phyloP scores from a whole-genome alignment of 2,329 filamentous ascomycete genomes.

The Neofusicoccum kwambonambiense region DNA sequence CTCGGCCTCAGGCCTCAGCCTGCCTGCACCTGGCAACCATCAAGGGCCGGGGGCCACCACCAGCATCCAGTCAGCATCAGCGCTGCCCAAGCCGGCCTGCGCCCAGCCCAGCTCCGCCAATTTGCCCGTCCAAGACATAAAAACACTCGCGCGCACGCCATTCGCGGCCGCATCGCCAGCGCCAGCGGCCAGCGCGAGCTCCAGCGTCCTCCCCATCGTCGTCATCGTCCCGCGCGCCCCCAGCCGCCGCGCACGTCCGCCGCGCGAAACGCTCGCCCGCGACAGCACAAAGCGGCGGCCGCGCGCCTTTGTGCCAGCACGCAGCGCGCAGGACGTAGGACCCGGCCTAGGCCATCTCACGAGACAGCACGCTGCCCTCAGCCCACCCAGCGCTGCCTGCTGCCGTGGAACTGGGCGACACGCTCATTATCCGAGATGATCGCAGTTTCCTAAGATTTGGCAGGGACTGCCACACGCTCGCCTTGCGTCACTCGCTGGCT shows the following conservation, averaged over 20 bases:
- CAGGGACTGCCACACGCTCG: not conserved
- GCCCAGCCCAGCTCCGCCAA: not conserved
- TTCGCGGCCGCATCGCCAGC: not conserved
- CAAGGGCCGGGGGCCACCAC: too few species aligned
- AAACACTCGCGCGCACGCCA: not conserved
- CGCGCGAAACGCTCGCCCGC: not conserved
- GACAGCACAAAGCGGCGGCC: slow-evolving; percentile 2
- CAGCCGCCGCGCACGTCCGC: not conserved
- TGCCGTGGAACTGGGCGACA: slow-evolving; percentile 1
- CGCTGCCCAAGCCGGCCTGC: not conserved
- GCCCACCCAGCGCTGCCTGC: not conserved
- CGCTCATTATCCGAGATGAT: not conserved
- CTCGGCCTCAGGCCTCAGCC: not conserved
- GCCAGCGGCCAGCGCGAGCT: not conserved
- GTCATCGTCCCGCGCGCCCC: not conserved
- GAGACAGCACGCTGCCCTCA: slow-evolving; percentile 12
- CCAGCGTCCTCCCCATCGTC: not conserved
- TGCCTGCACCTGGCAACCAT: too few species aligned
- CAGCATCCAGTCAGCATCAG: too few species aligned
- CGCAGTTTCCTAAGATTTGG: slow-evolving; percentile 13
- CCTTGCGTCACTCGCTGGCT: slow-evolving; percentile 7
- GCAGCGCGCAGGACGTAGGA: not conserved
- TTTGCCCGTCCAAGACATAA: not conserved
- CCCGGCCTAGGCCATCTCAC: not conserved
- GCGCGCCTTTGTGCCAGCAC: slow-evolving; percentile 4